Evolutionary conservation across 257 asterid species (phyloP).

Genomic region (Solanum stenotomum): DNA sequence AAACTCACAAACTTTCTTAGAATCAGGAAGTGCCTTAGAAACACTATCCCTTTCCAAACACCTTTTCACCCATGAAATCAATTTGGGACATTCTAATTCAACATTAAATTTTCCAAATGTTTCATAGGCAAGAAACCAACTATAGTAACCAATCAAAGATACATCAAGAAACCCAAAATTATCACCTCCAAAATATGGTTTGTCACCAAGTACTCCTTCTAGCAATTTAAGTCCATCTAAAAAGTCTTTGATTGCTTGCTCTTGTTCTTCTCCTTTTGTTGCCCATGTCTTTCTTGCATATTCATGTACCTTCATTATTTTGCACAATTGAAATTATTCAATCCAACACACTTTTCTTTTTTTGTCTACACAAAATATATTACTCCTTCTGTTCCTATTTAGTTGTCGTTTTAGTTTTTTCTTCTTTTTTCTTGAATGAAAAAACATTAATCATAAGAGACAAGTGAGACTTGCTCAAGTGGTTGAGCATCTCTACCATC

Average conservation of each 20-base stretch:
- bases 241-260: background rate
- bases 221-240: background rate
- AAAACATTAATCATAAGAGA: background rate
- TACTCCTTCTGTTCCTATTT: background rate
- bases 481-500: background rate
- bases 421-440: background rate
- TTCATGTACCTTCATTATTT: background rate
- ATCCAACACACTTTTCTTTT: background rate
- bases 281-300: background rate
- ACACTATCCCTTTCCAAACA: conserved; percentile 9
- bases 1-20: background rate
- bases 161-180: conserved; percentile 5
- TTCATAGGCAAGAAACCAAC: conserved; percentile 2
- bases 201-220: conserved; percentile 9
- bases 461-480: background rate
- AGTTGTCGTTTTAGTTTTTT: background rate
- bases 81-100: conserved; percentile 5
- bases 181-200: conserved; percentile 1
- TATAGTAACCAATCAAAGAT: background rate
- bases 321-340: background rate
- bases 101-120: background rate
- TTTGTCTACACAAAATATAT: background rate
- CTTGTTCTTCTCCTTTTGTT: conserved; percentile 9
- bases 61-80: conserved; percentile 7
- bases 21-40: background rate